Conservation (phyloP, 2,329 filamentous ascomycete species). For the Nectriaceae sp. region DNA sequence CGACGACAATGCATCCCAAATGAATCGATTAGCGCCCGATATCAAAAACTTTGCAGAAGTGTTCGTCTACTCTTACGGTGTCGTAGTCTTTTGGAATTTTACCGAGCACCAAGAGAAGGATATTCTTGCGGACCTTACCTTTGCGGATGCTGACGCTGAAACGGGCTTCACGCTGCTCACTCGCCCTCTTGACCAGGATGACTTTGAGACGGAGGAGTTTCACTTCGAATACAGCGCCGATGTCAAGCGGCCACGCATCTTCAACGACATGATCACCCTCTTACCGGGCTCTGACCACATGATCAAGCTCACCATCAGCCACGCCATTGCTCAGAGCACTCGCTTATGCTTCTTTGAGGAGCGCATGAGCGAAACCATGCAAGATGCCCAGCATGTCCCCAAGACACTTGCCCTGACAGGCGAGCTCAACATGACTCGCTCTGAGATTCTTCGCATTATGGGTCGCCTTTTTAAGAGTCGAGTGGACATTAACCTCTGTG, state of each 20-base stretch:
- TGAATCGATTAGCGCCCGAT: constrained; percentile 66
- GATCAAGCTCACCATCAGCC: constrained; percentile 97
- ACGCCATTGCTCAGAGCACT: constrained; percentile 95
- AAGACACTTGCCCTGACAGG: constrained; percentile 87
- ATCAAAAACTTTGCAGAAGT: constrained; percentile 86
- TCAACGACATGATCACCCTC: constrained; percentile 99
- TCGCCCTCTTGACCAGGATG: constrained; percentile 79
- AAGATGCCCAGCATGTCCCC: constrained; percentile 88
- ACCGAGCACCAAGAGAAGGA: constrained; percentile 95
- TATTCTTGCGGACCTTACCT: constrained; percentile 90
- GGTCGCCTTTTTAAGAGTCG: constrained; percentile 89
- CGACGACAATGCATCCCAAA: constrained; percentile 49
- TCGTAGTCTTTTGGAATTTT: constrained; percentile 99
- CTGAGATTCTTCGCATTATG: constrained; percentile 89
- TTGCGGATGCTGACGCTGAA: constrained; percentile 67
- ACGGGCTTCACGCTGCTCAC: constrained; percentile 69
- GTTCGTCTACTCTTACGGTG: constrained; percentile 96
- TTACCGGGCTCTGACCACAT: constrained; percentile 91
- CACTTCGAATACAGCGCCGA: constrained; percentile 95
- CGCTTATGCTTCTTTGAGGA: constrained; percentile 97
- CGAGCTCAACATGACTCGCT: constrained; percentile 85
- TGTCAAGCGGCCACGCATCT: constrained; percentile 85
- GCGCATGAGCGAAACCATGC: constrained; percentile 92
- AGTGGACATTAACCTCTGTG: constrained; percentile 97
- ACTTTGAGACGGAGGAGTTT: constrained; percentile 97